These are phyloP conservation scores for Diplosphaera chodatii DNA, from an alignment of 139 green algal species.

Conservation along the genomic window DNA sequence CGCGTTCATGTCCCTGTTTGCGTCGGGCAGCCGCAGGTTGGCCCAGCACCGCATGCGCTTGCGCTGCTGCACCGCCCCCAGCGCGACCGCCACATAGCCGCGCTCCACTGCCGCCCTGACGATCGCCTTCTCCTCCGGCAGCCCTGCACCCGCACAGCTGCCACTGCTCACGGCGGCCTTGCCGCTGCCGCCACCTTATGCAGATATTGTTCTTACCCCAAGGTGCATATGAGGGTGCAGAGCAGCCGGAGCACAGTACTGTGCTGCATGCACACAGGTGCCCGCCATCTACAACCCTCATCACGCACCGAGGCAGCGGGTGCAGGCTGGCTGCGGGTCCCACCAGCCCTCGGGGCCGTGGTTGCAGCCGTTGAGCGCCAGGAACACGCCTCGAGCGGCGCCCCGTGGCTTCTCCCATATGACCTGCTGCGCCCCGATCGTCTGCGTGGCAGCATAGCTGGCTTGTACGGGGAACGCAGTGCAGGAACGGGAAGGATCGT, in stretches of 20 bases:
- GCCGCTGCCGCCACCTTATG: too few species aligned
- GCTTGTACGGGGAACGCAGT: too few species aligned
- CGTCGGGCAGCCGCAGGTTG: not conserved
- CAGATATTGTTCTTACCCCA: too few species aligned
- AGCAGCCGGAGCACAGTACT: too few species aligned
- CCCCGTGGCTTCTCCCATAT: not conserved
- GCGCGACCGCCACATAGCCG: not conserved
- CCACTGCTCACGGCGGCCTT: too few species aligned
- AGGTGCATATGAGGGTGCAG: too few species aligned
- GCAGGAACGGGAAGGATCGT: too few species aligned
- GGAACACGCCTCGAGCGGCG: not conserved
- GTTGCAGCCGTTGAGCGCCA: not conserved
- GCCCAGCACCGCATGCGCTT: not conserved
- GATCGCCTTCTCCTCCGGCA: not conserved
- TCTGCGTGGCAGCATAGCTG: too few species aligned
- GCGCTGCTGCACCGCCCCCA: not conserved
- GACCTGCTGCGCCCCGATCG: not conserved
- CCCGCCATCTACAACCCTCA: too few species aligned
- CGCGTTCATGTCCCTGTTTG: not conserved
- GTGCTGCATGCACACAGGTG: too few species aligned
- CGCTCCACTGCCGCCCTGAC: not conserved
- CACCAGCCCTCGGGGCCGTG: not conserved
- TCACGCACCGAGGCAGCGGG: not conserved
- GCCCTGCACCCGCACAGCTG: too few species aligned
- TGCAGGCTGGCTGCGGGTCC: not conserved